Conservation (phyloP, 1,284 basidiomycete species). For the Salmacisia buchloeana region DNA sequence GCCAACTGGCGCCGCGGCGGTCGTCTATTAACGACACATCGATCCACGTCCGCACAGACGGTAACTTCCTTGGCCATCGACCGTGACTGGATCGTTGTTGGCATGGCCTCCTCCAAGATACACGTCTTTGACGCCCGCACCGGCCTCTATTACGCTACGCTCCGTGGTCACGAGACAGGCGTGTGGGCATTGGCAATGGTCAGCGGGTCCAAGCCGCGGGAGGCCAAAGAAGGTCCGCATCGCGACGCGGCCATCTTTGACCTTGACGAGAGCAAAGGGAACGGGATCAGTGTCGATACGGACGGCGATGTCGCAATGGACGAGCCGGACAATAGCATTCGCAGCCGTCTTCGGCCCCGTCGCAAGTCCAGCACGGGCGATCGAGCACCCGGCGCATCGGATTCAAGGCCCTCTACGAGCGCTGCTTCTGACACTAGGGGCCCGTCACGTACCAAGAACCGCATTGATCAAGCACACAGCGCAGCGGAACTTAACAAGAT, state of each 20-base stretch:
- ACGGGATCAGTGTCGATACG: not conserved
- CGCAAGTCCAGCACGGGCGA: not conserved
- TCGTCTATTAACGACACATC: slow-evolving; percentile 67
- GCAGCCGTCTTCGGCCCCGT: not conserved
- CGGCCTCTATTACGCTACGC: slow-evolving; percentile 69
- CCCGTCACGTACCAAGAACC: not conserved
- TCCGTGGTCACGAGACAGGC: slow-evolving; percentile 78
- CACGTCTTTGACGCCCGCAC: slow-evolving; percentile 78
- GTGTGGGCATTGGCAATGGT: slow-evolving; percentile 86
- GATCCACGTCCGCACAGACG: slow-evolving; percentile 60
- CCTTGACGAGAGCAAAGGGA: not conserved
- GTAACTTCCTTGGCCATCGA: slow-evolving; percentile 85
- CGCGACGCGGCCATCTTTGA: not conserved
- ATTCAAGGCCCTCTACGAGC: too few species aligned
- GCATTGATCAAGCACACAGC: not conserved
- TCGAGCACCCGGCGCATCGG: too few species aligned
- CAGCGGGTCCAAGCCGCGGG: not conserved
- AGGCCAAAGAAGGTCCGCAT: not conserved
- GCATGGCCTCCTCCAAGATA: slow-evolving; percentile 79
- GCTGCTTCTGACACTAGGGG: not conserved
- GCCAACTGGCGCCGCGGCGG: slow-evolving; percentile 82
- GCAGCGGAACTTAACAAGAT: not conserved
- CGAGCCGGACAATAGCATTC: not conserved
- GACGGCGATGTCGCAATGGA: not conserved
- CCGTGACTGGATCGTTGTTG: slow-evolving; percentile 77